A percentile compares a stretch with the other conserved stretches of the same genome.
phyloP scores from a whole-genome alignment of 2,329 filamentous ascomycete species.

The Fusarium siculi region DNA sequence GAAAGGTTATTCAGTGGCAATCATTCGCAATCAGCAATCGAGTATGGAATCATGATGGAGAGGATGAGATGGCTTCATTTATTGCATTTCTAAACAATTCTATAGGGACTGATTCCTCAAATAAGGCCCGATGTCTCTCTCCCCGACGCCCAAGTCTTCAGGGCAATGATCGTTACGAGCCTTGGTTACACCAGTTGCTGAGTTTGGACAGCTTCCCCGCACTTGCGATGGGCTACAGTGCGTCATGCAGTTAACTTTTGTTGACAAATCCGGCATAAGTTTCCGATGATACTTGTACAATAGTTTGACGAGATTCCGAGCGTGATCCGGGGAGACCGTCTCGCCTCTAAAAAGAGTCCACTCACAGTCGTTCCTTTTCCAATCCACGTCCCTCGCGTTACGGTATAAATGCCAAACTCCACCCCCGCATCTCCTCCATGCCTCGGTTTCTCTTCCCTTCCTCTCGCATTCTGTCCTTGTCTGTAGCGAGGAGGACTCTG shows the following conservation, averaged over 20 bases:
- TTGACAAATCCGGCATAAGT: constrained; percentile 31
- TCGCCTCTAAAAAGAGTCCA: constrained; percentile 18
- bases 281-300: constrained; percentile 12
- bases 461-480: constrained; percentile 15
- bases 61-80: background rate
- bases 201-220: constrained; percentile 33
- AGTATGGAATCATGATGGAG: background rate
- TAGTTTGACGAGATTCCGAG: constrained; percentile 30
- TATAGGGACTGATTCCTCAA: background rate
- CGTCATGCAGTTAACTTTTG: constrained; percentile 9
- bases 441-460: constrained; percentile 28
- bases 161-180: background rate
- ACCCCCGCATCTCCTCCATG: constrained; percentile 32
- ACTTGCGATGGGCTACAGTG: constrained; percentile 30
- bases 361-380: constrained; percentile 21
- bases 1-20: constrained; percentile 12
- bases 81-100: background rate
- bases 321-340: constrained; percentile 11
- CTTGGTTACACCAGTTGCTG: constrained; percentile 10
- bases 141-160: constrained; percentile 4
- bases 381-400: constrained; percentile 14
- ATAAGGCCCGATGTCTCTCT: background rate
- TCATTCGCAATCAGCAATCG: background rate
- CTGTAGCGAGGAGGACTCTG: constrained; percentile 23
- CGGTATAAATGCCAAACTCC: constrained; percentile 29